Evolutionary conservation across 2,329 filamentous ascomycete species (phyloP), one percentile per base, ranked within the genome.

Genomic region (Ophiostoma piceae): DNA sequence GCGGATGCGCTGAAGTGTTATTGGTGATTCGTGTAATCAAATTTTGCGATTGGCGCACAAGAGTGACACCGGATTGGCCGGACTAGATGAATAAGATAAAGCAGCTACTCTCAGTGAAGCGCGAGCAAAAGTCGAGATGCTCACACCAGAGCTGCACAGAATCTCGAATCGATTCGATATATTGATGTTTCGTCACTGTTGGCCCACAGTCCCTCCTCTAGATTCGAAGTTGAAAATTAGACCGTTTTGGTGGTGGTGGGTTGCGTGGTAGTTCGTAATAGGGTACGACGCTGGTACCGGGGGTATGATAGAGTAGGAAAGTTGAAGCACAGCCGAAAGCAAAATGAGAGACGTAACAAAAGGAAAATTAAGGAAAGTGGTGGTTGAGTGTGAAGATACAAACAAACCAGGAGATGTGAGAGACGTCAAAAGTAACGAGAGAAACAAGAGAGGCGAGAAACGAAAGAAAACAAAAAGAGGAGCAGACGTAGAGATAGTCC

Each of bases 201-300:
- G 66, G 66, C 39, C 65, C 65, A 67, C 65, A 29, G 65, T 43
- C 37, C n/a, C n/a, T 51, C 22, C 14, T 47, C 26, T 12, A 43
- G 39, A 32, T 19, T 67, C 26, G 7, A 67, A 67, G 66, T 67
- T 54, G 19, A 51, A 54, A 67, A 67, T 22, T 8, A 37, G 39
- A 67, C 29, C 35, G 26, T 5, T 41, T 22, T 11, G 29, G 39
- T 47, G 26, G 26, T 29, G 35, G 66, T 51, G 39, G 66, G 22
- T 51, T 51, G 65, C 65, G 37, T 35, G 26, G 66, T 51, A n/a
- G 29, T 22, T 66, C 39, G 39, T 66, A 41, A 41, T 26, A 64
- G 41, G 68, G 60, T 29, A 70, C 39, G 43, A 70, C 62, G 68
- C 64, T 35, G 29, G 57, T 37, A 39, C 32, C 14, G 47, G 66